Evolutionary conservation across 495 filamentous ascomycete species (phyloP).

Genomic region (Glutinoglossum americanum): DNA sequence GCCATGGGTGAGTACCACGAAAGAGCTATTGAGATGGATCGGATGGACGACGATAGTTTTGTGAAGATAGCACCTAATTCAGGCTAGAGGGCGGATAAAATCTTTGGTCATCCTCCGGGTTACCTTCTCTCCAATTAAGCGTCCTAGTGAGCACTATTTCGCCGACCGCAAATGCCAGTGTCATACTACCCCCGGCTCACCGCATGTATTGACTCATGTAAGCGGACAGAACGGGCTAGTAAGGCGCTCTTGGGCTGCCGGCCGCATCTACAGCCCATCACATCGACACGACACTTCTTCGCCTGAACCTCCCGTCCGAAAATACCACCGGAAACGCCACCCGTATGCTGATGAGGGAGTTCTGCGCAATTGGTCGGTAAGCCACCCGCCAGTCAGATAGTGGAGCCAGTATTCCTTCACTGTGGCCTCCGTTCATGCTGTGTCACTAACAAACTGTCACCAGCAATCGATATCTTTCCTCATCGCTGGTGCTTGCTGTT

Average conservation of each 20-base stretch:
- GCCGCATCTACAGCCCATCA: neutral
- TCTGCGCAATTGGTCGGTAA: neutral
- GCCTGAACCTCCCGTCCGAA: too few species aligned
- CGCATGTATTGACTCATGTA: neutral
- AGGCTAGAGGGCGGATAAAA: neutral
- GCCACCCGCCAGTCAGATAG: neutral
- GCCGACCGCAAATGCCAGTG: neutral
- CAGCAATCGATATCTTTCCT: neutral
- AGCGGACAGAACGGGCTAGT: neutral
- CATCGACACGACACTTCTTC: neutral
- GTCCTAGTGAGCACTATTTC: neutral
- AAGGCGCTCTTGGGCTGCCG: neutral
- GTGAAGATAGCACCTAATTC: neutral
- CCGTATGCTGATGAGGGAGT: too few species aligned
- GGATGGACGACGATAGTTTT: neutral
- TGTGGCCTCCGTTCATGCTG: neutral
- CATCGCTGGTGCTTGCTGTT: neutral
- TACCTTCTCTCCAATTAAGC: neutral
- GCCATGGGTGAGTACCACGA: neutral
- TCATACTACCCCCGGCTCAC: neutral
- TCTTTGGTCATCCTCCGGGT: neutral
- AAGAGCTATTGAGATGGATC: neutral
- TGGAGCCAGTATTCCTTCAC: neutral
- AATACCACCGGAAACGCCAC: too few species aligned
- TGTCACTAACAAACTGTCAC: neutral